Evolutionary conservation across 148 eudicot genomes (phyloP).

Genomic region (Amaranthus hypochondriacus): DNA sequence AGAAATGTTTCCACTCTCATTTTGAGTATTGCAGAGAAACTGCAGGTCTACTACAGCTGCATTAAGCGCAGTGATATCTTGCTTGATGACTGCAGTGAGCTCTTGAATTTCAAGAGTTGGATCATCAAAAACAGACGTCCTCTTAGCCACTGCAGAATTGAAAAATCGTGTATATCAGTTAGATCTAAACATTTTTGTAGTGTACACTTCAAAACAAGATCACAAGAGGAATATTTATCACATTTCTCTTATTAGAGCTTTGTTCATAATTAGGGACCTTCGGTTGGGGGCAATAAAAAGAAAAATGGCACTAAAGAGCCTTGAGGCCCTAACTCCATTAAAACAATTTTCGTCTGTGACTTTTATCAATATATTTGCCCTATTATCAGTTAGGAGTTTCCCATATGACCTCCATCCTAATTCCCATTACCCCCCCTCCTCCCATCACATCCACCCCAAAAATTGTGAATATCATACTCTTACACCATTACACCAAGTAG

Average conservation of each 20-base stretch:
- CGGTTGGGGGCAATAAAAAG: too few relatives aligned
- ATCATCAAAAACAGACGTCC: conserved; percentile 75
- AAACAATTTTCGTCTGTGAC: too few relatives aligned
- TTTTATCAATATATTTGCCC: too few relatives aligned
- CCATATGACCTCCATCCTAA: too few relatives aligned
- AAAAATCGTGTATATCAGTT: not conserved
- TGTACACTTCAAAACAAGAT: not conserved
- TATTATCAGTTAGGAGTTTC: too few relatives aligned
- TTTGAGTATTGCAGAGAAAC: conserved; percentile 55
- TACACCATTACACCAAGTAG: too few relatives aligned
- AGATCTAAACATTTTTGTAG: not conserved
- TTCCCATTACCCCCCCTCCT: too few relatives aligned
- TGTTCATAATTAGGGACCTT: not conserved
- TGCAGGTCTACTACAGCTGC: conserved; percentile 73
- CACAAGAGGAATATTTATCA: not conserved
- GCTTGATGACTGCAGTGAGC: conserved; percentile 78
- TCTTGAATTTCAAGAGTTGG: conserved; percentile 75
- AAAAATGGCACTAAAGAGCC: too few relatives aligned
- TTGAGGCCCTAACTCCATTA: too few relatives aligned
- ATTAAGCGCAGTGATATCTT: conserved; percentile 74
- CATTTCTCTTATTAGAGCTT: not conserved
- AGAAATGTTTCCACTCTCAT: conserved; percentile 58
- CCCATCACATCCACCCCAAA: too few relatives aligned
- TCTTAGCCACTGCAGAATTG: conserved; percentile 67
- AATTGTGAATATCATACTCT: too few relatives aligned